These are phyloP conservation scores for Plasmodium gonderi DNA, from an alignment of 169 alveolate genomes.

Conservation along the genomic window DNA sequence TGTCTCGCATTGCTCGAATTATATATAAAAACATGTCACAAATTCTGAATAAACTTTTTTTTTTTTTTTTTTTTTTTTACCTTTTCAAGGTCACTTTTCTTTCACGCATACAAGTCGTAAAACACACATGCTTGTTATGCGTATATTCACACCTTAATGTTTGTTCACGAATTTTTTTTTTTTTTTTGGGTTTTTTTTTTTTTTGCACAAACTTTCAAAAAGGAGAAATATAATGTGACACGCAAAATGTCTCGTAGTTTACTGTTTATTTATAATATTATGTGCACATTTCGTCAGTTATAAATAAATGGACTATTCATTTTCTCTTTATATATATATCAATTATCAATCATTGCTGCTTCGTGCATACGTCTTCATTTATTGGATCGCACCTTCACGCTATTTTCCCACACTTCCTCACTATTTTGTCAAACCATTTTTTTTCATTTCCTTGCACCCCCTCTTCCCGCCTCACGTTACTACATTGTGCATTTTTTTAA, in stretches of 20 bases:
- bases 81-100: not conserved
- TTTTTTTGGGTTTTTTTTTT: slow-evolving; percentile 1
- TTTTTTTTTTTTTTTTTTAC: not conserved
- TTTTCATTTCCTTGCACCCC: too few species aligned
- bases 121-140: not conserved
- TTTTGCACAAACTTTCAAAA: not conserved
- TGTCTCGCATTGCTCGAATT: not conserved
- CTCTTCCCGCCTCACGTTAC: too few species aligned
- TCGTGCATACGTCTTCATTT: too few species aligned
- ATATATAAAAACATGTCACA: not conserved
- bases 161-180: not conserved
- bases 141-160: not conserved
- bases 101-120: not conserved
- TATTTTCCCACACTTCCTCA: too few species aligned
- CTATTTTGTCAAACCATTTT: too few species aligned
- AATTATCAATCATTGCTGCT: too few species aligned
- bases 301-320: not conserved
- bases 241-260: not conserved
- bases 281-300: not conserved
- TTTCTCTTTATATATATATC: too few species aligned
- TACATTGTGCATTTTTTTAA: too few species aligned
- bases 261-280: not conserved
- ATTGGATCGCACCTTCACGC: too few species aligned
- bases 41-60: not conserved
- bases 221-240: not conserved